Evolutionary conservation across 331 rosid genomes (phyloP), one percentile per base, ranked within the genome.

Genomic region (Prunus yedoensis): DNA sequence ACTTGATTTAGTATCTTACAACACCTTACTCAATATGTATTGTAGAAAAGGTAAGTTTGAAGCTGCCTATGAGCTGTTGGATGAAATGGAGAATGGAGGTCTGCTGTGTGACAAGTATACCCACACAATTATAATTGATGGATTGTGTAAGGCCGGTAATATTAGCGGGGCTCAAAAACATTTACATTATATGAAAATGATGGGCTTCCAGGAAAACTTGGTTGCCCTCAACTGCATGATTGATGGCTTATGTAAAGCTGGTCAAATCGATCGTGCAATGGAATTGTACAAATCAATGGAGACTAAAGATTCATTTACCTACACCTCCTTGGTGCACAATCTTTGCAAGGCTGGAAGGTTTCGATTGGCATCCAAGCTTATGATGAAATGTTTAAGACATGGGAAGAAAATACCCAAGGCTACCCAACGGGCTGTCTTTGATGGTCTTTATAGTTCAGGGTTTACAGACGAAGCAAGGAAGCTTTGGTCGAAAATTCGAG

Each of bases 181-280:
- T 80, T 86, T 94, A 81, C 65, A 75, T 23, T 76, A 86, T 62
- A 87, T 94, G 90, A 76, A 68, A 70, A 52, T 72, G 3, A 71
- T 85, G 79, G 93, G 95, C 18, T 81, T 87, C 62, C 76, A 78
- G 10, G 86, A 74, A 57, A 94, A 86, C 73, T 71, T 90, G 92
- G 94, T 87, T 30, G 95, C 97, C 11, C 28, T 72, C 32, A 91
- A 91, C 69, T 90, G 95, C 45, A 25, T 91, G 75, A 80, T 91
- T 82, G 95, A 94, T 83, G 88, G 91, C 50, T 80, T 90, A 81
- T 81, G 97, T 76, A 94, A 87, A 87, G 85, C 90, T 28, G 97
- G 96, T 75, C 87, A 81, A 10, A 87, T 90, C 41, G 93, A 91
- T 70, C 66, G 43, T 46, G 98, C 97, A 10, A 60, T 91, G 77